Conservation (phyloP, 352 stramenopile genomes). For the Halophytophthora polymorphica region DNA sequence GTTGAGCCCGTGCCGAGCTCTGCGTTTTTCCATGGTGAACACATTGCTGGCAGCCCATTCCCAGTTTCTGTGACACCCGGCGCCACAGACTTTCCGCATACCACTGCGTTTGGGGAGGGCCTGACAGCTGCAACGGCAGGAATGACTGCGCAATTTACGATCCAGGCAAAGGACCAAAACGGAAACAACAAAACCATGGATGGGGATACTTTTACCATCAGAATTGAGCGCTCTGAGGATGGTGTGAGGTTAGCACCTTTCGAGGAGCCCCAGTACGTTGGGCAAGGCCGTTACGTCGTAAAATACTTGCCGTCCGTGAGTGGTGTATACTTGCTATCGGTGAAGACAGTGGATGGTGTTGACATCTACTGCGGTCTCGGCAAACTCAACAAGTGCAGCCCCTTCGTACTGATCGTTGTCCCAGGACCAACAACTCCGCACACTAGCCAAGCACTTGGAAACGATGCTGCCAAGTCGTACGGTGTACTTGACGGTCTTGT, state of each 20-base stretch:
- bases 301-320: conserved; percentile 83
- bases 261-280: conserved; percentile 81
- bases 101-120: conserved; percentile 84
- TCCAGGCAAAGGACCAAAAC: conserved; percentile 92
- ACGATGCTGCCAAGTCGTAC: conserved; percentile 39
- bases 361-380: conserved; percentile 95
- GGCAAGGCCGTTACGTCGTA: conserved; percentile 89
- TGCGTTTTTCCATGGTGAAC: conserved; percentile 83
- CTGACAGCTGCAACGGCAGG: conserved; percentile 78
- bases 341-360: conserved; percentile 88
- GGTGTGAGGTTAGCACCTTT: conserved; percentile 50
- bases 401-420: conserved; percentile 85
- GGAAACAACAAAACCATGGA: conserved; percentile 90
- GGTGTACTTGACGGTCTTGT: conserved; percentile 84
- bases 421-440: conserved; percentile 88
- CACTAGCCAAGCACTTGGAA: conserved; percentile 87
- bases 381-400: conserved; percentile 91
- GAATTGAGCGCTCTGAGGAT: conserved; percentile 38
- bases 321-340: conserved; percentile 87
- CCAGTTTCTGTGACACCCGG: conserved; percentile 86
- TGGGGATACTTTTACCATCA: conserved; percentile 77
- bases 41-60: conserved; percentile 95
- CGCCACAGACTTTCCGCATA: conserved; percentile 94
- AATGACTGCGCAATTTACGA: conserved; percentile 86
- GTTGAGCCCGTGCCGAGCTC: conserved; percentile 81